A percentile compares a stretch with the other conserved stretches of the same genome.
phyloP scores from a whole-genome alignment of 495 filamentous ascomycete species.

The Cercophora sp. region DNA sequence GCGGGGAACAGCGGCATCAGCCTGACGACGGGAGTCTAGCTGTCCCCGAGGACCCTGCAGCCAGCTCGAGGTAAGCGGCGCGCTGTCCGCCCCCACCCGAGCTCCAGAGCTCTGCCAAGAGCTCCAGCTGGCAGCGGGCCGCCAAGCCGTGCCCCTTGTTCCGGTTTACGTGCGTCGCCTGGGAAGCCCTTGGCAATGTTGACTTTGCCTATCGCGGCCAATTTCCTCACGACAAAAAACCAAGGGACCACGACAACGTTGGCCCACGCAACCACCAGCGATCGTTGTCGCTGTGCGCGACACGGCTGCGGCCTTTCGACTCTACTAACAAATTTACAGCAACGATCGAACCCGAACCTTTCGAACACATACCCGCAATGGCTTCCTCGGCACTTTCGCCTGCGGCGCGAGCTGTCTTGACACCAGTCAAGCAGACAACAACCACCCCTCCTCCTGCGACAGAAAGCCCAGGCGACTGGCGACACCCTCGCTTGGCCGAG shows the following conservation, averaged over 20 bases:
- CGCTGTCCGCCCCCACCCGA: too few relatives aligned
- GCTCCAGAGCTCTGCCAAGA: too few relatives aligned
- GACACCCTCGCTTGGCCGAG: conserved; percentile 76
- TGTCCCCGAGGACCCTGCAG: too few relatives aligned
- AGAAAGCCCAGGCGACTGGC: conserved; percentile 72
- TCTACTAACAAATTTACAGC: too few relatives aligned
- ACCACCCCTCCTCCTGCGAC: conserved; percentile 31
- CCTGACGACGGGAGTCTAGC: too few relatives aligned
- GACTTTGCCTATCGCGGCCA: not conserved
- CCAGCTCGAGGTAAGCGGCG: too few relatives aligned
- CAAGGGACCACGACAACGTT: too few relatives aligned
- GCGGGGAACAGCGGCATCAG: too few relatives aligned
- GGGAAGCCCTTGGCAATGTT: conserved; percentile 10
- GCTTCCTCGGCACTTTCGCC: conserved; percentile 14
- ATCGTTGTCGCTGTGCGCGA: too few relatives aligned
- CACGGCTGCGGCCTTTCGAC: too few relatives aligned
- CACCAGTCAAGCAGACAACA: conserved; percentile 39
- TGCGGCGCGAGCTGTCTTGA: conserved; percentile 27
- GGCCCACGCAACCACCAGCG: too few relatives aligned
- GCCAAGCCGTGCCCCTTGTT: not conserved
- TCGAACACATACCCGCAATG: too few relatives aligned
- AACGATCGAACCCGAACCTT: conserved; percentile 5
- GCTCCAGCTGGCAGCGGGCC: conserved; percentile 9
- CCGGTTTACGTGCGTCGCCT: not conserved
- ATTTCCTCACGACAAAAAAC: not conserved